These are phyloP conservation scores for Agaricus subrufescens DNA, from an alignment of 768 basidiomycete species.

Conservation along the genomic window DNA sequence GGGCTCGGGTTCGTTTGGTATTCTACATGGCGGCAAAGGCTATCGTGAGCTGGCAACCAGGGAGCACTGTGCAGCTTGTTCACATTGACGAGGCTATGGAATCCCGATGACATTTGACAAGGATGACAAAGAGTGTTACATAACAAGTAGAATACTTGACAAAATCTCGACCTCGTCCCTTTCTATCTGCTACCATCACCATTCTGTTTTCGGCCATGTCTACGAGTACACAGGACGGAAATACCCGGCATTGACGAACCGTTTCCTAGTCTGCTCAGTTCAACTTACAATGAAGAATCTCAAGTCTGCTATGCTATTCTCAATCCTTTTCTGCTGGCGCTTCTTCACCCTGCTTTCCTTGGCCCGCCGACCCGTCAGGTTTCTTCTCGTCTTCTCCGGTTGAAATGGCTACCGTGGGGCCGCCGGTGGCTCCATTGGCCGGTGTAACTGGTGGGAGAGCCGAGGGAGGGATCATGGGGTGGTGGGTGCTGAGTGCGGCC, in stretches of 20 bases:
- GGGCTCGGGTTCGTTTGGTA: background rate
- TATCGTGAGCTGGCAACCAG: background rate
- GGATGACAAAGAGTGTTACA: constrained; percentile 40
- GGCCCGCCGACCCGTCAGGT: constrained; percentile 20
- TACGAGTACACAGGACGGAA: constrained; percentile 6
- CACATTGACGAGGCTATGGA: no score
- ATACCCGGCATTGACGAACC: background rate
- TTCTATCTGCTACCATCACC: constrained; percentile 19
- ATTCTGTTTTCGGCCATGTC: constrained; percentile 1
- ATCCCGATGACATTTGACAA: background rate
- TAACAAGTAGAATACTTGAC: constrained; percentile 21
- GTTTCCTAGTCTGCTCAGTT: background rate
- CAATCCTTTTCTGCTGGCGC: constrained; percentile 14
- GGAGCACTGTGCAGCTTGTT: no score
- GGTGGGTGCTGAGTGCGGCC: constrained; percentile 55
- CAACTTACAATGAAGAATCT: background rate
- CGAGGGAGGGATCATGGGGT: constrained; percentile 30
- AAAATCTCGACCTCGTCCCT: constrained; percentile 23
- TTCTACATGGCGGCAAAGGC: background rate
- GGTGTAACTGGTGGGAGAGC: constrained; percentile 10
- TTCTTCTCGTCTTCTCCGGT: constrained; percentile 22
- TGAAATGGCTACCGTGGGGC: background rate
- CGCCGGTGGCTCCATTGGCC: constrained; percentile 2
- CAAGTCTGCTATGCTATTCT: background rate
- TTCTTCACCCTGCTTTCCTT: constrained; percentile 23